phyloP scores from a whole-genome alignment of 805 yeast genomes.

The Starmerella tilneyi region DNA sequence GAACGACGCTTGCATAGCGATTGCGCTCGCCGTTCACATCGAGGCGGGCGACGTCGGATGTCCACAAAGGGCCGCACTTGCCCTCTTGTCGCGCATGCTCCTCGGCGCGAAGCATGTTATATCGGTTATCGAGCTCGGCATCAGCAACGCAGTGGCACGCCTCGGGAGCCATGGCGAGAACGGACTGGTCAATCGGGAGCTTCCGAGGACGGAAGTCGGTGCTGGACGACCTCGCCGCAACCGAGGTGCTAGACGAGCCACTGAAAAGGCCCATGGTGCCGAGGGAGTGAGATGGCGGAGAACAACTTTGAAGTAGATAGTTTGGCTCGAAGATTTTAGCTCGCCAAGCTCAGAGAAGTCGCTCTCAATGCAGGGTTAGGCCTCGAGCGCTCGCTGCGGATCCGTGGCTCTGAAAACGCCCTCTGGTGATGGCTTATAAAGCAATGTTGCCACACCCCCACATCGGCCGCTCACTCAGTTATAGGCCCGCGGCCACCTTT shows the following conservation, averaged over 20 bases:
- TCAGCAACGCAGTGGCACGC: conserved; percentile 27
- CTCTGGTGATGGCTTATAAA: too few species aligned
- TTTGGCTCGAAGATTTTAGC: not conserved
- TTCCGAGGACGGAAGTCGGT: conserved; percentile 11
- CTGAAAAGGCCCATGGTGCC: conserved; percentile 3
- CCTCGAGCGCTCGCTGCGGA: too few species aligned
- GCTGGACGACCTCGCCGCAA: not conserved
- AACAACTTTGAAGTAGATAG: too few species aligned
- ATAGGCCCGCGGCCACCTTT: too few species aligned
- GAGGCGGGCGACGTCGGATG: conserved; percentile 20
- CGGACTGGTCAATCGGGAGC: conserved; percentile 23
- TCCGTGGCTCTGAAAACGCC: too few species aligned
- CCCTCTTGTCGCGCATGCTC: conserved; percentile 28
- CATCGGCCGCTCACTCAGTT: too few species aligned
- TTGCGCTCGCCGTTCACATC: conserved; percentile 35
- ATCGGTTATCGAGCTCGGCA: conserved; percentile 25
- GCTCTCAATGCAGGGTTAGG: too few species aligned
- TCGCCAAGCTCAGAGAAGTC: too few species aligned
- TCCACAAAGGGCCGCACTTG: conserved; percentile 25
- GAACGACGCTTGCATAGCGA: conserved; percentile 52
- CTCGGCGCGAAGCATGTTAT: conserved; percentile 26
- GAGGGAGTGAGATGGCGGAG: too few species aligned
- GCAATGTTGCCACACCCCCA: not conserved
- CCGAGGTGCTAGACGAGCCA: not conserved
- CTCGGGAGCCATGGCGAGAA: conserved; percentile 19